These are phyloP conservation scores for Monilinia polystroma DNA, from an alignment of 2,329 filamentous ascomycete species.

Conservation along the genomic window DNA sequence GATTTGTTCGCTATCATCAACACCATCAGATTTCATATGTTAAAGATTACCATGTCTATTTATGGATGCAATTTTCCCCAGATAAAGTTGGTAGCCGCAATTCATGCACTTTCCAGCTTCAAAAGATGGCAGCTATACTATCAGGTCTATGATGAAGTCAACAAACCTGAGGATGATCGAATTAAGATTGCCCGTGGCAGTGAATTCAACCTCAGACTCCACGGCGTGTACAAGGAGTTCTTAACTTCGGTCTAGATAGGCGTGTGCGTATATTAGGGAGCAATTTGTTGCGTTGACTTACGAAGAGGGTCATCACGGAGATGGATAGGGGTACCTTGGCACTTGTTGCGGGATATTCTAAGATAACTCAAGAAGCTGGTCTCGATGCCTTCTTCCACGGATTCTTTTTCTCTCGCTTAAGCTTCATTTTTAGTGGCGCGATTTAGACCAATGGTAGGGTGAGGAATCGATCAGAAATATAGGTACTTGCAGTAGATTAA, in stretches of 20 bases:
- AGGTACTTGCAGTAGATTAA: background rate
- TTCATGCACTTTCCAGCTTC: background rate
- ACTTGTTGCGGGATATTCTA: background rate
- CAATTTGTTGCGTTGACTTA: background rate
- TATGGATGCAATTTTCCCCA: background rate
- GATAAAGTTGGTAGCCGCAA: background rate
- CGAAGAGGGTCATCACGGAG: no score
- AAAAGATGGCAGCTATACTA: background rate
- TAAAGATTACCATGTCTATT: background rate
- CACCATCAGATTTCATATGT: background rate
- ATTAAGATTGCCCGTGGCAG: background rate
- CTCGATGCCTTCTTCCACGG: background rate
- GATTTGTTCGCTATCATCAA: background rate
- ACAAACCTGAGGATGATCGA: background rate
- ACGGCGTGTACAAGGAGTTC: background rate
- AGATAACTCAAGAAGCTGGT: no score
- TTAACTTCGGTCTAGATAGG: background rate
- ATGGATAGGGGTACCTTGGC: background rate
- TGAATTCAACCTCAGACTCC: slow-evolving; percentile 2
- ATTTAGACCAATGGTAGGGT: background rate
- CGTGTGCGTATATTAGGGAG: no score
- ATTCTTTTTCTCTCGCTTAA: background rate
- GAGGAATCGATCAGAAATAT: background rate
- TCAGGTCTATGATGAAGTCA: background rate
- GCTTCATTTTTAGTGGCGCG: background rate